Base-by-base conservation (phyloP, 2,329 filamentous ascomycete genomes). In the Penicillium sumatraense region DNA sequence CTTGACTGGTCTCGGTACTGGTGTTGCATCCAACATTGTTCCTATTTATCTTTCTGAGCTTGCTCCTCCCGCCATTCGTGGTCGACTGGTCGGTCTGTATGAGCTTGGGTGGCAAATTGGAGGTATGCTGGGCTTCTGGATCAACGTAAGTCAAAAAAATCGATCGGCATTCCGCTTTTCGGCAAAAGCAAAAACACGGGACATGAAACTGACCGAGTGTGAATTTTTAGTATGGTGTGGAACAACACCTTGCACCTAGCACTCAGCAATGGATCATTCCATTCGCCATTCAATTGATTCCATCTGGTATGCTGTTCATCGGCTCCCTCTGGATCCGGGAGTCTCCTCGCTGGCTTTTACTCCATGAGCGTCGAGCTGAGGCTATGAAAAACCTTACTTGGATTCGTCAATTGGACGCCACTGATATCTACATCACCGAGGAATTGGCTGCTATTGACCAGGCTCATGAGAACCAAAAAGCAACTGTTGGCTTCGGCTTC, bases 371-470 rank as follows among this genome's bases (percentile, higher is more conserved):
- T 1, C 88, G 87, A 80, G 86, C 89, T 24, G 83, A 90, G 66
- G 84, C 85, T 0, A 76, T 86, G 38, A 65, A 78, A 20, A 81
- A 84, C 38, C 78, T 89, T 8, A 68, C 66, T 54, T 76, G 74
- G 70, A 67, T 77, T 27, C 72, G 81, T 38, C 66, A 75, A 16
- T 72, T 80, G 7, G 71, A 77, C 3, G 57, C 62, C 2, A 67
- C 73, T 16, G 67, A 78, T 59, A 73, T 84, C 13, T 91, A 92
- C 70, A 87, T 93, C 55, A 75, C 88, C 1, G 89, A 93, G 69
- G 90, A 93, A 72, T 79, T 93, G 21, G 80, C 81, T 53, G 86
- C 83, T 59, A 88, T 93, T 57, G 88, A 92, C 49, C 79, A 82
- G 11, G 88, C 89, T 10, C 76, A 91, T 20, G 86, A 90, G 60